These are phyloP conservation scores for Xanthoconium purpureum DNA, from an alignment of 768 basidiomycete species.

Conservation along the genomic window DNA sequence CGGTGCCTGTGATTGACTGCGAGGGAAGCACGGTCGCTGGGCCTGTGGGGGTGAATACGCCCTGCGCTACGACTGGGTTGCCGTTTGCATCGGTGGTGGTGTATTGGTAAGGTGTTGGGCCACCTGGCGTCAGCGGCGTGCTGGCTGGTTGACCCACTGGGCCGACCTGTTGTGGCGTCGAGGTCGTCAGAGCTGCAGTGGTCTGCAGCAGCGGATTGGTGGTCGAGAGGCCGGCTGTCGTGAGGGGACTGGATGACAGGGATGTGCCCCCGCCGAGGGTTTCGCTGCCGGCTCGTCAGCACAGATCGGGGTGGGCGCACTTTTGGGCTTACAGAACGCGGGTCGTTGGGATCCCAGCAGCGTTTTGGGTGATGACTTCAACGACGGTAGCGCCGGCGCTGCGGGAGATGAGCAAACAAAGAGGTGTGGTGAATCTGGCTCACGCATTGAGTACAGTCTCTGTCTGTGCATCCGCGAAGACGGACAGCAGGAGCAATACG, in stretches of 20 bases:
- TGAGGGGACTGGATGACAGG: not conserved
- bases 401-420: conserved; percentile 14
- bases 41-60: conserved; percentile 33
- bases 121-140: conserved; percentile 38
- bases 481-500: conserved; percentile 17
- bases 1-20: conserved; percentile 25
- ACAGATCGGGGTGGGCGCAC: not conserved
- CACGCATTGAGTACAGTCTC: conserved; percentile 47
- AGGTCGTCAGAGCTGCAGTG: conserved; percentile 14
- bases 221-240: conserved; percentile 14
- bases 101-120: conserved; percentile 48
- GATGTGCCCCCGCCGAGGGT: conserved; percentile 6
- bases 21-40: conserved; percentile 28
- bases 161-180: conserved; percentile 20
- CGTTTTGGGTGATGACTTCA: conserved; percentile 43
- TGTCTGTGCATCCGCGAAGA: conserved; percentile 42
- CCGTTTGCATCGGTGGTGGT: conserved; percentile 42
- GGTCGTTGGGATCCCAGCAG: conserved; percentile 40
- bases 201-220: conserved; percentile 16
- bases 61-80: conserved; percentile 18
- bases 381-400: conserved; percentile 53
- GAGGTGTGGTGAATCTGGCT: conserved; percentile 18
- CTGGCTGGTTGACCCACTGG: conserved; percentile 54
- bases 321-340: conserved; percentile 38
- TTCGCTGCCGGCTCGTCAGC: conserved; percentile 10